phyloP scores from a whole-genome alignment of 257 asterid genomes.

The Solanum tacnaense region DNA sequence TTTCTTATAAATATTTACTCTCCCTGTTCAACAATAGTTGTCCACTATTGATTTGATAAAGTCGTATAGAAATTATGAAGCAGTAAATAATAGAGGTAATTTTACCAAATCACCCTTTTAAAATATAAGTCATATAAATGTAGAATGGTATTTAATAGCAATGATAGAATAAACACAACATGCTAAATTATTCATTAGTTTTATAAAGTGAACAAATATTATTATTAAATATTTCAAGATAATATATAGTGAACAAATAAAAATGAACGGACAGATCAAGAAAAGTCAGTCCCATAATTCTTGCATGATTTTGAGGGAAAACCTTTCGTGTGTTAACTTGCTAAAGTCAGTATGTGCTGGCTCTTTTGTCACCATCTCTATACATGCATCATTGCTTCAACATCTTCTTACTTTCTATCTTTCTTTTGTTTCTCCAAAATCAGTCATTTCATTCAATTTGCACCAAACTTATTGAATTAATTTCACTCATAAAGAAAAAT shows the following conservation, averaged over 20 bases:
- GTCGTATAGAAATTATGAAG: rapidly evolving
- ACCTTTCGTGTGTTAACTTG: background rate
- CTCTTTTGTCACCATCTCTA: background rate
- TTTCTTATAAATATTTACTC: too few relatives aligned
- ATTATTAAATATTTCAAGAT: too few relatives aligned
- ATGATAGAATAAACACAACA: too few relatives aligned
- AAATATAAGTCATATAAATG: too few relatives aligned
- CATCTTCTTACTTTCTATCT: background rate
- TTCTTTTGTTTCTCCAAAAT: background rate
- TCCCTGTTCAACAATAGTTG: background rate
- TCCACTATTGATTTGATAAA: background rate
- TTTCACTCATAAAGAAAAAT: background rate
- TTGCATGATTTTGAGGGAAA: slow-evolving; percentile 14
- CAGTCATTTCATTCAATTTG: background rate
- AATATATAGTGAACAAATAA: too few relatives aligned
- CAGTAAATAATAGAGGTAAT: too few relatives aligned
- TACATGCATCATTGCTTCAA: background rate
- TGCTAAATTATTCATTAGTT: too few relatives aligned
- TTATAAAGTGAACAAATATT: too few relatives aligned
- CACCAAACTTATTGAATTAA: background rate
- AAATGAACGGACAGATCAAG: too few relatives aligned
- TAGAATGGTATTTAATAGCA: too few relatives aligned
- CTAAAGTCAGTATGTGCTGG: background rate
- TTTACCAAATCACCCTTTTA: too few relatives aligned
- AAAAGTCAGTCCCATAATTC: slow-evolving; percentile 10